Percentiles rank a stretch among this genome's conserved stretches.
phyloP scores from a whole-genome alignment of 768 basidiomycete genomes.

The Leccinum rimulosum region DNA sequence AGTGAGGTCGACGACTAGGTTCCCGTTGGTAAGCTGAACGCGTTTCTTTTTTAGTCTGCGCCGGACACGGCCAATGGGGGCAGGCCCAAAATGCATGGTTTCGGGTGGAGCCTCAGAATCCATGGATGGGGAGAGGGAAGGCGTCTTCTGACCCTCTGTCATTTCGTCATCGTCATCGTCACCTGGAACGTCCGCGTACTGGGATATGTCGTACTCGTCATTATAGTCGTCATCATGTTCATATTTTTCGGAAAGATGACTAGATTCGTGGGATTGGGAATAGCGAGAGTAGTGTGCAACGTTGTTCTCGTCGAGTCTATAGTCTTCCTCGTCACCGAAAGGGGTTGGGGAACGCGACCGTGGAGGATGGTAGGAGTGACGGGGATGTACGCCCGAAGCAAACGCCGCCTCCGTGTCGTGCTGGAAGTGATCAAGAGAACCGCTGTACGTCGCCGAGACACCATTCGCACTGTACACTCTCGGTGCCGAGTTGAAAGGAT shows the following conservation, averaged over 20 bases:
- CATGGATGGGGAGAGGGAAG: constrained; percentile 28
- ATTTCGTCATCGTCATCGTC: constrained; percentile 19
- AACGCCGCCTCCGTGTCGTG: constrained; percentile 70
- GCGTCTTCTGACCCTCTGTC: constrained; percentile 24
- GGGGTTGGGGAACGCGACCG: constrained; percentile 79
- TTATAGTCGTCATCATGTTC: constrained; percentile 9
- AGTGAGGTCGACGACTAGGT: constrained; percentile 79
- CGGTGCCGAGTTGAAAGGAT: constrained; percentile 22
- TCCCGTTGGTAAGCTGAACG: constrained; percentile 82
- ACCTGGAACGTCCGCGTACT: constrained; percentile 26
- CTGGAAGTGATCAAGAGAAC: constrained; percentile 53
- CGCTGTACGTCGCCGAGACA: constrained; percentile 35
- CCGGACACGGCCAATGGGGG: constrained; percentile 73
- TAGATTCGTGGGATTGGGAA: constrained; percentile 18
- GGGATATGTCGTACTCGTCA: constrained; percentile 33
- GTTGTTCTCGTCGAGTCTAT: constrained; percentile 54
- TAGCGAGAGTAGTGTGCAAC: constrained; percentile 55
- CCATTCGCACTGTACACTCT: constrained; percentile 16
- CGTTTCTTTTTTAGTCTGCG: constrained; percentile 79
- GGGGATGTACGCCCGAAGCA: constrained; percentile 57
- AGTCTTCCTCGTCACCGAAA: constrained; percentile 70
- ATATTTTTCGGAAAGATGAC: constrained; percentile 26
- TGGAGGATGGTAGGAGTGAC: constrained; percentile 46
- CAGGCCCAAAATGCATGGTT: constrained; percentile 86
- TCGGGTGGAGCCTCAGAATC: constrained; percentile 54